A percentile compares a stretch with the other conserved stretches of the same genome.
phyloP scores from a whole-genome alignment of 1,284 basidiomycete species.

The Pseudozyma hubeiensis region DNA sequence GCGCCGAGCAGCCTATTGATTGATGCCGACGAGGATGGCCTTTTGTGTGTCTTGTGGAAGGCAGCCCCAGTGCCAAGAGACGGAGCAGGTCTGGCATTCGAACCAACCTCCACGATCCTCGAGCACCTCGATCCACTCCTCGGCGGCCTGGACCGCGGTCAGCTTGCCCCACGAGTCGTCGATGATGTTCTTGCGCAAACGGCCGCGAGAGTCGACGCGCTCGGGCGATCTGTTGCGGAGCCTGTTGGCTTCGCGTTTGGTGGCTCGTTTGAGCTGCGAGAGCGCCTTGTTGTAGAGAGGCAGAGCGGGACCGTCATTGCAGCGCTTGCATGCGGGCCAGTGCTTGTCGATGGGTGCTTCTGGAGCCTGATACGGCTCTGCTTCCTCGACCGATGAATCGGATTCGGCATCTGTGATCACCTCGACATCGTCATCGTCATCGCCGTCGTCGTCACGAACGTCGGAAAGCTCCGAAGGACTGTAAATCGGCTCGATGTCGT shows the following conservation, averaged over 20 bases:
- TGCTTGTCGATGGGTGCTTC: conserved; percentile 27
- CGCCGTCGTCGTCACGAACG: neutral
- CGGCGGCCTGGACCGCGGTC: conserved; percentile 27
- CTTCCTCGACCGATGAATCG: conserved; percentile 8
- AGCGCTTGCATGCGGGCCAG: conserved; percentile 40
- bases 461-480: conserved; percentile 12
- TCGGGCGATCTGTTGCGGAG: conserved; percentile 23
- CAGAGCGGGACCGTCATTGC: conserved; percentile 31
- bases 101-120: conserved; percentile 54
- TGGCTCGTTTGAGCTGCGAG: conserved; percentile 20
- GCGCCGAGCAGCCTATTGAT: conserved; percentile 15
- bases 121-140: conserved; percentile 45
- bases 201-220: conserved; percentile 26
- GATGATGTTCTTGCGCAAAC: conserved; percentile 21
- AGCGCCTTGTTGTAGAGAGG: conserved; percentile 34
- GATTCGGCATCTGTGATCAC: conserved; percentile 12
- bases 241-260: conserved; percentile 32
- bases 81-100: conserved; percentile 48
- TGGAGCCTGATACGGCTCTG: conserved; percentile 19
- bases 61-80: conserved; percentile 55
- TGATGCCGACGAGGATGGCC: conserved; percentile 36
- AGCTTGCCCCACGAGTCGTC: conserved; percentile 30
- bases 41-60: conserved; percentile 29
- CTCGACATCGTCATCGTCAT: conserved; percentile 12
- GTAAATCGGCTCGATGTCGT: conserved; percentile 16